These are phyloP conservation scores for Neophaeococcomyces aloes DNA, from an alignment of 2,329 filamentous ascomycete species.

Conservation along the genomic window DNA sequence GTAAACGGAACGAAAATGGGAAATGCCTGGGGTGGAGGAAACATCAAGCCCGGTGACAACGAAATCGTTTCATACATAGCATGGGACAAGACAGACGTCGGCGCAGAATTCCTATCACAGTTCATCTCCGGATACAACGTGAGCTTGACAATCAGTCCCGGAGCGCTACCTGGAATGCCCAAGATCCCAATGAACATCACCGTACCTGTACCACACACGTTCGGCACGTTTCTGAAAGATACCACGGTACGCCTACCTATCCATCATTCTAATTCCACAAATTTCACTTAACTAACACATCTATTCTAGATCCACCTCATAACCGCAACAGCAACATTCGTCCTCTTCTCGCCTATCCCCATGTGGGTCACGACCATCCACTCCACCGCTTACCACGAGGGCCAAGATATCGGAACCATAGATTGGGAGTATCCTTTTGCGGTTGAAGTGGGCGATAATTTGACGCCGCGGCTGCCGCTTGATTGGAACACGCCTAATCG, in stretches of 20 bases:
- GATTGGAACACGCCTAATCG: constrained; percentile 65
- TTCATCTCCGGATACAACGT: constrained; percentile 86
- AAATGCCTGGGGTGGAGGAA: constrained; percentile 52
- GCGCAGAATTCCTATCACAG: constrained; percentile 65
- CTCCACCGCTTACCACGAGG: constrained; percentile 76
- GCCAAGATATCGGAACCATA: constrained; percentile 67
- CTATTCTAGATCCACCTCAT: constrained; percentile 58
- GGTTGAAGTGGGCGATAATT: constrained; percentile 61
- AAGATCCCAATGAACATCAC: constrained; percentile 60
- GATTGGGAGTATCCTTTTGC: constrained; percentile 63
- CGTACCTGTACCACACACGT: constrained; percentile 47
- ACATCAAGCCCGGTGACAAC: constrained; percentile 63
- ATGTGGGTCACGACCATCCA: constrained; percentile 70
- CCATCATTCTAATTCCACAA: too few species aligned
- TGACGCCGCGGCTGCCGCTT: constrained; percentile 70
- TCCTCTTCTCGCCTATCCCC: constrained; percentile 69
- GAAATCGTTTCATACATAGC: constrained; percentile 56
- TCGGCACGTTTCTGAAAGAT: constrained; percentile 64
- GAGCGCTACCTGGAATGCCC: constrained; percentile 62
- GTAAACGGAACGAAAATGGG: constrained; percentile 66
- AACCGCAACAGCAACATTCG: constrained; percentile 77
- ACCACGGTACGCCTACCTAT: constrained; percentile 51
- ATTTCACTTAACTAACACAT: constrained; percentile 12
- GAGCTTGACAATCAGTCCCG: constrained; percentile 58
- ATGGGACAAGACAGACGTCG: constrained; percentile 63